Evolutionary conservation across 768 basidiomycete genomes (phyloP).

Genomic region (Tulasnella sp.): DNA sequence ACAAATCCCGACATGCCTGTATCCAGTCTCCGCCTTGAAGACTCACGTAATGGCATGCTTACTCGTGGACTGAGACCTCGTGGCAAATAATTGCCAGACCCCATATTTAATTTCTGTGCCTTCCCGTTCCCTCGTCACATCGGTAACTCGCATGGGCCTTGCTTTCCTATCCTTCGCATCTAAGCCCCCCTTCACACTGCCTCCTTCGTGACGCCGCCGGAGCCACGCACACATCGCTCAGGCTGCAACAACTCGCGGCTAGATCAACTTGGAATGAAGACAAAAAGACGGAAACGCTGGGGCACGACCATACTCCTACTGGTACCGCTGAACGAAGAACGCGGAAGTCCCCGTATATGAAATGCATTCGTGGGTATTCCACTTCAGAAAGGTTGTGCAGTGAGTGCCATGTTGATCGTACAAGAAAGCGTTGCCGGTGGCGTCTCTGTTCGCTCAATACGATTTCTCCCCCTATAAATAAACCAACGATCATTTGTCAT

Average conservation of each 20-base stretch:
- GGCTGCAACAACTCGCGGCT: constrained; percentile 39
- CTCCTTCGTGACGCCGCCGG: too few species aligned
- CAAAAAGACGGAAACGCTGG: constrained; percentile 45
- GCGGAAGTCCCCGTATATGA: constrained; percentile 56
- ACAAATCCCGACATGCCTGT: constrained; percentile 45
- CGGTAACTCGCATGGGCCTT: too few species aligned
- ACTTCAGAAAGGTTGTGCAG: constrained; percentile 76
- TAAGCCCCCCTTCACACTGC: too few species aligned
- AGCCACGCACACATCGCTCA: too few species aligned
- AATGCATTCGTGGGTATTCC: constrained; percentile 76
- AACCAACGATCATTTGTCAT: neutral
- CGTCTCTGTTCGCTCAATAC: neutral
- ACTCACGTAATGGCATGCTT: too few species aligned
- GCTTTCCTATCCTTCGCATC: too few species aligned
- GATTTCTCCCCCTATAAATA: neutral
- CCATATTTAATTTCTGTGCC: too few species aligned
- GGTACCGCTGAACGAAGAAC: constrained; percentile 35
- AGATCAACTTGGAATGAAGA: constrained; percentile 39
- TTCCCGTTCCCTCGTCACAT: too few species aligned
- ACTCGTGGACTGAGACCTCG: too few species aligned
- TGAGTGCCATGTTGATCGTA: constrained; percentile 62
- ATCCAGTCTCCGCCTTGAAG: too few species aligned
- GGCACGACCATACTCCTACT: neutral
- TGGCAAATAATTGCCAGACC: too few species aligned
- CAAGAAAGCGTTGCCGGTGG: constrained; percentile 39